A percentile compares a stretch with the other conserved stretches of the same genome.
Conservation (phyloP, 371 early-diverging fungal genomes). For the Batkoa obscura region DNA sequence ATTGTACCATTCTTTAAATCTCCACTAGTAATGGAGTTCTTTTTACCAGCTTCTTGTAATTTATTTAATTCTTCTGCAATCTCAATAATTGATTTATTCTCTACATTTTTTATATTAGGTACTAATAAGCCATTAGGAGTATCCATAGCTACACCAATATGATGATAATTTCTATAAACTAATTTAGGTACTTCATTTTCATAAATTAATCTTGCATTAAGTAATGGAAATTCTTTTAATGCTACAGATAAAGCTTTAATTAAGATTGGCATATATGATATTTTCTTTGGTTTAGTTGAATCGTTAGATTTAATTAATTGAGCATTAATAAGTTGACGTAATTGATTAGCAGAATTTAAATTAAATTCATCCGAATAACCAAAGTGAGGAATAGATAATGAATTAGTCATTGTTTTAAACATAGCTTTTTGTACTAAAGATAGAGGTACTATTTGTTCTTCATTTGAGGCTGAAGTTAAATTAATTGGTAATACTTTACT, state of each 20-base stretch:
- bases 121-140: slow-evolving; percentile 84
- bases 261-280: slow-evolving; percentile 87
- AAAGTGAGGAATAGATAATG: slow-evolving; percentile 84
- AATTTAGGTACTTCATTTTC: slow-evolving; percentile 32
- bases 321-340: slow-evolving; percentile 47
- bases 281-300: slow-evolving; percentile 33
- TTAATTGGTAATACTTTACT: background rate
- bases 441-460: slow-evolving; percentile 32
- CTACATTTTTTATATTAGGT: slow-evolving; percentile 84
- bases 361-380: slow-evolving; percentile 83
- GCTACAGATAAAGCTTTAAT: slow-evolving; percentile 83
- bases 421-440: slow-evolving; percentile 82
- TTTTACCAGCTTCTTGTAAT: slow-evolving; percentile 48
- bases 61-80: slow-evolving; percentile 72
- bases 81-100: slow-evolving; percentile 72
- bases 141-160: slow-evolving; percentile 94
- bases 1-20: slow-evolving; percentile 76
- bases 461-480: slow-evolving; percentile 7
- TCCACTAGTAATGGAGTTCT: slow-evolving; percentile 32
- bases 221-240: slow-evolving; percentile 60
- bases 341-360: slow-evolving; percentile 39
- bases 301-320: slow-evolving; percentile 18
- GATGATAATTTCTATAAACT: slow-evolving; percentile 56
- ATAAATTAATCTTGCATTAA: slow-evolving; percentile 53
- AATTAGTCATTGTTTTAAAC: slow-evolving; percentile 89